Evolutionary conservation across 345 rosid species (phyloP).

Genomic region (Eucalyptus sideroxylon): DNA sequence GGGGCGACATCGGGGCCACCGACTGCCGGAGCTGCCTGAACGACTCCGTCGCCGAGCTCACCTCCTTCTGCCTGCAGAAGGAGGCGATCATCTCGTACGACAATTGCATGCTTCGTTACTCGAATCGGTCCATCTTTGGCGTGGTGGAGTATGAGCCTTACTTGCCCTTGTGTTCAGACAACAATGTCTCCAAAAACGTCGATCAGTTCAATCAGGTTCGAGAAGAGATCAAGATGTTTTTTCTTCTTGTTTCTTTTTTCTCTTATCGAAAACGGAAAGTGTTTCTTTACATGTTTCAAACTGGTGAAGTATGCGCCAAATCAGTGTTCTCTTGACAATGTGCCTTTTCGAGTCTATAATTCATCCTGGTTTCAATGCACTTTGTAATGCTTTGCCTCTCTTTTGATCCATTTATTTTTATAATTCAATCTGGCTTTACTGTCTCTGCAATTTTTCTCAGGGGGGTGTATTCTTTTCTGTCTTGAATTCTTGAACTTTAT

Average conservation of each 20-base stretch:
- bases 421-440: background rate
- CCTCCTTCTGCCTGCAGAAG: background rate
- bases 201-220: background rate
- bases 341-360: no score
- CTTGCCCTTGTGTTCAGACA: no score
- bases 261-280: background rate
- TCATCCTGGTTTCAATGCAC: no score
- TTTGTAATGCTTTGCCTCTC: no score
- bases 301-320: no score
- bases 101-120: background rate
- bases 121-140: background rate
- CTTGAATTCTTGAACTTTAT: background rate
- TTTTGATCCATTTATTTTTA: background rate
- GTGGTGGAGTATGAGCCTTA: accelerated
- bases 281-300: background rate
- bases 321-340: no score
- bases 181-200: background rate
- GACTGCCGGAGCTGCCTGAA: background rate
- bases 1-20: background rate
- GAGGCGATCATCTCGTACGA: background rate
- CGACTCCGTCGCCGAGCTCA: background rate
- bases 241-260: no score
- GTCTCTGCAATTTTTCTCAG: background rate
- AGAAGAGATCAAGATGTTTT: no score
- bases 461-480: background rate